Base-by-base conservation (phyloP, 805 yeast genomes). In the Candida ovalis region DNA sequence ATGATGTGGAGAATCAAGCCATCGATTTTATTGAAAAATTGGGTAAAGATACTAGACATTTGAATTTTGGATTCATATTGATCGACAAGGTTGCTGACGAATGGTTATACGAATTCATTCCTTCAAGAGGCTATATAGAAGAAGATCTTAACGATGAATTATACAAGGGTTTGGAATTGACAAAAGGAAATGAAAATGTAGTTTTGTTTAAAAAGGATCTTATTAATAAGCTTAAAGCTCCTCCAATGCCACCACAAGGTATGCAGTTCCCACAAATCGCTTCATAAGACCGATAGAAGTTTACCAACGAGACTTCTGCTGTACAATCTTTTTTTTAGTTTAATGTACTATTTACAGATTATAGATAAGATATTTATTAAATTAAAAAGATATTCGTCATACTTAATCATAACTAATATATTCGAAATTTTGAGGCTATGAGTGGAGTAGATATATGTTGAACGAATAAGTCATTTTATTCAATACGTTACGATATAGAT, bases 1-100 rank as follows among this genome's bases (percentile, higher is more conserved):
- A 73, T 52, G 86, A 88, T 0, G 75, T 88, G 33, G 96, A 90
- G 19, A 60, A 68, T 13, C 69, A 73, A 57, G 72, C 88, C 39
- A 66, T 89, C 42, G 71, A 77, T 2, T 81, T 74, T 66, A 65
- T 86, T 17, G 75, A 80, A 27, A 76, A 77, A 28, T 73, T 80
- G 47, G 81, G 90, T 3, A 76, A 76, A 53, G 68, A 66, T 50
- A 57, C 61, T 33, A 68, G 76, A 52, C 82, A 73, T 56, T 68
- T 84, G 25, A 82, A 76, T 54, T 77, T 76, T 46, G 67, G 83
- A n/a, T 60, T 48, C 24, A 40, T 63, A 2, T 45, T 51, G 2
- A 24, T 57, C 3, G 47, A 49, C 2, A 39, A 47, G 8, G 39
- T 40, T 2, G 49, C 35, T 27, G 44, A 48, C 17, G 48, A 38